These are phyloP conservation scores for Pseudonitzschia pungens DNA, from an alignment of 108 stramenopile species.

Conservation along the genomic window DNA sequence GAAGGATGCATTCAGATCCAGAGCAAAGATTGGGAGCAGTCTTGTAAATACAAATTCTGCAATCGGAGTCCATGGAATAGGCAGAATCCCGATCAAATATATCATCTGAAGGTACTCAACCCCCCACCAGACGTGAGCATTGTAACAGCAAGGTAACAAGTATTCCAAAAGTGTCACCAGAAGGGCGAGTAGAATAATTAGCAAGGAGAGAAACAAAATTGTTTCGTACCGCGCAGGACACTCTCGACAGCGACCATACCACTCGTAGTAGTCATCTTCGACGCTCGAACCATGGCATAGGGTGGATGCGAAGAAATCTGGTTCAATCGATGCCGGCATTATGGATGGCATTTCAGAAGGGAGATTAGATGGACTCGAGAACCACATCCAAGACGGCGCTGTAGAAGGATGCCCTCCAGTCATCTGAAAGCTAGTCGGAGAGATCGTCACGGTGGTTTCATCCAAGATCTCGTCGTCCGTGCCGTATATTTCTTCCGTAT, in stretches of 20 bases:
- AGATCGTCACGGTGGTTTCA: neutral
- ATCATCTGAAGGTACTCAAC: conserved; percentile 30
- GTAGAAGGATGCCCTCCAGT: neutral
- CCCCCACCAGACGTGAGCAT: conserved; percentile 26
- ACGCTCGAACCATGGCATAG: neutral
- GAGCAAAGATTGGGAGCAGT: conserved; percentile 22
- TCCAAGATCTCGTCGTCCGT: neutral
- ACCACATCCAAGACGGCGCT: conserved; percentile 13
- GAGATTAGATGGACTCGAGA: neutral
- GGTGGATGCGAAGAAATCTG: neutral
- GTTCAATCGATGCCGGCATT: too few relatives aligned
- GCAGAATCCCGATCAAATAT: conserved; percentile 18
- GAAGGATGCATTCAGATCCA: conserved; percentile 31
- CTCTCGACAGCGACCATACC: conserved; percentile 23
- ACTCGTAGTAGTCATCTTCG: conserved; percentile 16
- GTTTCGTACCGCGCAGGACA: conserved; percentile 19
- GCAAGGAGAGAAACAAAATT: conserved; percentile 19
- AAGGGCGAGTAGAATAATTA: conserved; percentile 4
- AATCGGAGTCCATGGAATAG: conserved; percentile 15
- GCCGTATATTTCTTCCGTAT: neutral
- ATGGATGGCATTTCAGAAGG: neutral
- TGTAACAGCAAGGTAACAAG: neutral
- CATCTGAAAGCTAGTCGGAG: conserved; percentile 1
- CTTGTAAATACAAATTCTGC: conserved; percentile 14
- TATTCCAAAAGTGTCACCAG: neutral